Percentiles rank a stretch among this genome's conserved stretches.
Conservation (phyloP, 2,329 filamentous ascomycete species). For the Endoconidiophora polonica region DNA sequence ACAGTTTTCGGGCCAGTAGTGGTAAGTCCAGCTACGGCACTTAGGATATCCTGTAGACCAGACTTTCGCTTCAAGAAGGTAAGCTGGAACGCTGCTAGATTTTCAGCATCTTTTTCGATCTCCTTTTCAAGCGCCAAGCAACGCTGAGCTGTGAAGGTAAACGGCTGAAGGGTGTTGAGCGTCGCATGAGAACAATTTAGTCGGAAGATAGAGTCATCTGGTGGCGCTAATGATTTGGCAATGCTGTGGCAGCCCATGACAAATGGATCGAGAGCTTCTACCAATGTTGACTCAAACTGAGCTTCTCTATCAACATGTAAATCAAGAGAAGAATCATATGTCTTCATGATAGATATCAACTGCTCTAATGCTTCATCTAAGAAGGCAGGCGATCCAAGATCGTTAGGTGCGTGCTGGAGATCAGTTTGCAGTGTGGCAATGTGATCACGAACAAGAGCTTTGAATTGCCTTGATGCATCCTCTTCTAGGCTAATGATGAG, state of each 20-base stretch:
- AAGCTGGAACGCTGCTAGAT: slow-evolving; percentile 52
- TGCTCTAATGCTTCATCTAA: slow-evolving; percentile 64
- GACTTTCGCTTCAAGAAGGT: slow-evolving; percentile 58
- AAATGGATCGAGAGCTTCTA: slow-evolving; percentile 74
- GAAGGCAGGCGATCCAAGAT: slow-evolving; percentile 66
- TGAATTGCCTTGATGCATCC: slow-evolving; percentile 69
- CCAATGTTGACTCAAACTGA: slow-evolving; percentile 59
- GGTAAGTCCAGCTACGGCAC: slow-evolving; percentile 5
- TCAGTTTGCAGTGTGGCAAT: slow-evolving; percentile 59
- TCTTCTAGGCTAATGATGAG: slow-evolving; percentile 52
- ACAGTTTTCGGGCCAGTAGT: slow-evolving; percentile 29
- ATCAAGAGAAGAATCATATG: slow-evolving; percentile 67
- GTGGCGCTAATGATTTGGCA: slow-evolving; percentile 40
- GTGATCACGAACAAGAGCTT: slow-evolving; percentile 63
- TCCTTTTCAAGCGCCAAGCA: slow-evolving; percentile 37
- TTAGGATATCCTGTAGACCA: slow-evolving; percentile 48
- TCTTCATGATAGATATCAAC: slow-evolving; percentile 63
- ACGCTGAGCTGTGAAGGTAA: slow-evolving; percentile 45
- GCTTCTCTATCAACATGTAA: slow-evolving; percentile 40
- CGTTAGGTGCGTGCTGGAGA: slow-evolving; percentile 49
- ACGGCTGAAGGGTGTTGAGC: slow-evolving; percentile 36
- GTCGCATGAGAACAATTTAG: slow-evolving; percentile 55
- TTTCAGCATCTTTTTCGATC: slow-evolving; percentile 37
- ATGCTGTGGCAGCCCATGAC: slow-evolving; percentile 58
- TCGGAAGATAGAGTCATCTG: slow-evolving; percentile 49